Evolutionary conservation across 345 rosid genomes (phyloP).

Genomic region (Bretschneidera sinensis): DNA sequence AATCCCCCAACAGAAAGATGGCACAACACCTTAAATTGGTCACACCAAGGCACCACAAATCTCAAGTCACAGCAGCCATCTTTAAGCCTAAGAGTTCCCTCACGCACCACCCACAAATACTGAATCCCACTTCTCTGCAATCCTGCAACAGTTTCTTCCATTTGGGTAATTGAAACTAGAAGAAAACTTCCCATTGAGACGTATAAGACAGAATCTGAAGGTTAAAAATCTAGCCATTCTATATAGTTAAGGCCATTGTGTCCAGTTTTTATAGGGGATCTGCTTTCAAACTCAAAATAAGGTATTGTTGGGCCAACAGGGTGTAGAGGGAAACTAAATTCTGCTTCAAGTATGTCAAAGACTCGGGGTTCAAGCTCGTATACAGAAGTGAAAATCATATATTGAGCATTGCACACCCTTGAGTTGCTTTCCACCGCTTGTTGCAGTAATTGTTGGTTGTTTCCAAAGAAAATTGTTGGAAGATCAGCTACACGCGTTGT

Average conservation of each 20-base stretch:
- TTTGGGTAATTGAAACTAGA: conserved; percentile 27
- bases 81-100: conserved; percentile 2
- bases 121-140: conserved; percentile 24
- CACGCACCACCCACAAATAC: conserved; percentile 37
- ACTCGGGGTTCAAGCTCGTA: conserved; percentile 25
- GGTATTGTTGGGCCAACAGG: conserved; percentile 46
- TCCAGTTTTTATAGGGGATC: too few species aligned
- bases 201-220: conserved; percentile 29
- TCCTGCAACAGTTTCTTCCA: conserved; percentile 35
- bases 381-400: conserved; percentile 25
- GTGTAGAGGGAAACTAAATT: conserved; percentile 17
- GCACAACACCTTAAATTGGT: conserved; percentile 29
- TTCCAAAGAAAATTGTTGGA: conserved; percentile 20
- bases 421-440: conserved; percentile 7
- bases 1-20: conserved; percentile 40
- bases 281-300: conserved; percentile 15
- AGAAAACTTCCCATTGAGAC: conserved; percentile 41
- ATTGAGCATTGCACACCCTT: conserved; percentile 23
- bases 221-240: conserved; percentile 38
- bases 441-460: neutral
- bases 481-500: conserved; percentile 26
- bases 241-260: too few species aligned
- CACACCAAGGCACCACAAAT: conserved; percentile 36
- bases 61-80: conserved; percentile 18
- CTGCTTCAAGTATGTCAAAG: conserved; percentile 19